These are phyloP conservation scores for Ophiobolus disseminans DNA, from an alignment of 2,329 filamentous ascomycete species.

Conservation along the genomic window DNA sequence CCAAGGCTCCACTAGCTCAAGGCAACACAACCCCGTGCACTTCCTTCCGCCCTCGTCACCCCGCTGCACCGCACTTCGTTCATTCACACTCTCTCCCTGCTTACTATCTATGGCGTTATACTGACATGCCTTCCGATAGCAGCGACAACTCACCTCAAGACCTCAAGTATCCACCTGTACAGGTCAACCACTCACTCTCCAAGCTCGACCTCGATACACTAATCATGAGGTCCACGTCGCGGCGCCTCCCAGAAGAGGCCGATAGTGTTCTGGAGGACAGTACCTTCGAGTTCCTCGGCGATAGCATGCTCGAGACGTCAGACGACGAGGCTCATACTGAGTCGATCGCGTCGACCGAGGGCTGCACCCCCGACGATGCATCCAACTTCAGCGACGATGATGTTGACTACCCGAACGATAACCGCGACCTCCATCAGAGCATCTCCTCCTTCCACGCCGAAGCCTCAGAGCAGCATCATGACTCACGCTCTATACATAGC, in stretches of 20 bases:
- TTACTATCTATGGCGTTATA: slow-evolving; percentile 17
- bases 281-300: slow-evolving; percentile 44
- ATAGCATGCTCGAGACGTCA: slow-evolving; percentile 39
- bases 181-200: slow-evolving; percentile 39
- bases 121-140: slow-evolving; percentile 44
- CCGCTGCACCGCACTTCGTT: slow-evolving; percentile 14
- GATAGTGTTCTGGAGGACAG: slow-evolving; percentile 45
- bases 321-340: slow-evolving; percentile 49
- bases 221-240: slow-evolving; percentile 44
- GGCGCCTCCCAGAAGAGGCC: slow-evolving; percentile 32
- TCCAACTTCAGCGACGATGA: slow-evolving; percentile 43
- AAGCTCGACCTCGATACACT: slow-evolving; percentile 42
- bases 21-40: slow-evolving; percentile 25
- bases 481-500: slow-evolving; percentile 20
- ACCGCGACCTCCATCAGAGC: slow-evolving; percentile 22
- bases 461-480: slow-evolving; percentile 19
- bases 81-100: slow-evolving; percentile 6
- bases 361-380: slow-evolving; percentile 42
- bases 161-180: slow-evolving; percentile 42
- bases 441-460: slow-evolving; percentile 30
- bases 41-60: slow-evolving; percentile 1
- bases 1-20: slow-evolving; percentile 21
- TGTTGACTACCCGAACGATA: slow-evolving; percentile 36
- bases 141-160: slow-evolving; percentile 34
- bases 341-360: slow-evolving; percentile 46